These are phyloP conservation scores for Juncus inflexus DNA, from an alignment of 176 grass and related monocot genomes.

Conservation along the genomic window DNA sequence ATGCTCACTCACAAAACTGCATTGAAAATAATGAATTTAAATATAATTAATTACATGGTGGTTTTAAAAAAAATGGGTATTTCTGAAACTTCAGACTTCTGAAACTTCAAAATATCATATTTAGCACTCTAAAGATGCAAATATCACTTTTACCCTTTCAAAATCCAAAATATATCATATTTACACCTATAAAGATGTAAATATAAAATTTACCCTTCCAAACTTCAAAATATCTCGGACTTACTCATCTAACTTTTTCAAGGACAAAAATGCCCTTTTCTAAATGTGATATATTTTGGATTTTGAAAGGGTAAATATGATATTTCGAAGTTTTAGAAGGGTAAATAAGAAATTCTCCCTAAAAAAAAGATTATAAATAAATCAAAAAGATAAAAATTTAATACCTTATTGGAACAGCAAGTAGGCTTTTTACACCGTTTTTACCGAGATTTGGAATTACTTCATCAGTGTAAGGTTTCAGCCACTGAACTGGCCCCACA, in stretches of 20 bases:
- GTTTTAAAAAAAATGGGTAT: not conserved
- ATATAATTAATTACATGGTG: not conserved
- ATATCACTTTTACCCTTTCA: too few species aligned
- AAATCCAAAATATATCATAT: not conserved
- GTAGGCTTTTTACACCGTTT: slow-evolving; percentile 83
- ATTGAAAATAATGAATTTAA: not conserved
- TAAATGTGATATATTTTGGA: too few species aligned
- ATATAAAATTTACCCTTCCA: not conserved
- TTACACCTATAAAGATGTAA: not conserved
- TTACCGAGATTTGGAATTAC: slow-evolving; percentile 79
- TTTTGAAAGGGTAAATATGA: not conserved
- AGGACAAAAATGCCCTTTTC: too few species aligned
- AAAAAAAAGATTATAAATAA: not conserved
- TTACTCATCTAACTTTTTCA: not conserved
- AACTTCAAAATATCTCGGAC: not conserved
- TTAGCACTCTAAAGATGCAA: too few species aligned
- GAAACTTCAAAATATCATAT: too few species aligned
- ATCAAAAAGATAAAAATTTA: not conserved
- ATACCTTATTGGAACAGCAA: slow-evolving; percentile 95
- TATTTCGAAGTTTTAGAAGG: not conserved
- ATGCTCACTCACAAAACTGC: slow-evolving; percentile 94
- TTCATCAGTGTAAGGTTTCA: slow-evolving; percentile 97
- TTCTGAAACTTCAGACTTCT: too few species aligned
- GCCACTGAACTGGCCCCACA: slow-evolving; percentile 90
- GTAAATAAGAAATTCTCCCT: too few species aligned